Conservation (phyloP, 805 yeast species). For the Geotrichum ghanense region DNA sequence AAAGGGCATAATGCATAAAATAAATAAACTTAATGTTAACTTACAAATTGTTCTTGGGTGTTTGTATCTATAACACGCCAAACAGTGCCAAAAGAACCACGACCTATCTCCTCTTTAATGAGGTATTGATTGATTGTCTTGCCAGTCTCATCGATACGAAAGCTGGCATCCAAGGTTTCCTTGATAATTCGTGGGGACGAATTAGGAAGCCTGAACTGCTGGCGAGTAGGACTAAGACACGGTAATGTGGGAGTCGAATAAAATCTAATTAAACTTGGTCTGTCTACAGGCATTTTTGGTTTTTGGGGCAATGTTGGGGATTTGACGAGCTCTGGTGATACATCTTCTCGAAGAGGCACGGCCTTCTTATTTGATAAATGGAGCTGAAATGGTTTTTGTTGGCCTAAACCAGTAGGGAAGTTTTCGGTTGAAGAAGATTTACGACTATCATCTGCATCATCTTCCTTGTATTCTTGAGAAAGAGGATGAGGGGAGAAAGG, state of each 20-base stretch:
- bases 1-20: too few relatives aligned
- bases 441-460: background rate
- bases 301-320: background rate
- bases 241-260: slow-evolving; percentile 24
- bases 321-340: slow-evolving; percentile 1
- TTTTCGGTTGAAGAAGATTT: too few relatives aligned
- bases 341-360: too few relatives aligned
- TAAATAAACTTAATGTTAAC: background rate
- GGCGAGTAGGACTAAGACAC: slow-evolving; percentile 24
- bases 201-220: slow-evolving; percentile 25
- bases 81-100: slow-evolving; percentile 86
- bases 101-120: slow-evolving; percentile 67
- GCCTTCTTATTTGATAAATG: too few relatives aligned
- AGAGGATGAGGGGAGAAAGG: background rate
- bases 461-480: background rate
- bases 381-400: too few relatives aligned
- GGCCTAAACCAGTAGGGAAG: too few relatives aligned
- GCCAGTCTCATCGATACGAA: slow-evolving; percentile 22
- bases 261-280: slow-evolving; percentile 24
- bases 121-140: slow-evolving; percentile 37
- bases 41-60: slow-evolving; percentile 39
- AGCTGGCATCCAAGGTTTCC: slow-evolving; percentile 23
- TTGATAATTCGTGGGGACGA: slow-evolving; percentile 24
- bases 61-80: slow-evolving; percentile 66
- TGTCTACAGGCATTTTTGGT: slow-evolving; percentile 4